These are phyloP conservation scores for Hyaloscypha hepaticicola DNA, from an alignment of 495 filamentous ascomycete species.

Conservation along the genomic window DNA sequence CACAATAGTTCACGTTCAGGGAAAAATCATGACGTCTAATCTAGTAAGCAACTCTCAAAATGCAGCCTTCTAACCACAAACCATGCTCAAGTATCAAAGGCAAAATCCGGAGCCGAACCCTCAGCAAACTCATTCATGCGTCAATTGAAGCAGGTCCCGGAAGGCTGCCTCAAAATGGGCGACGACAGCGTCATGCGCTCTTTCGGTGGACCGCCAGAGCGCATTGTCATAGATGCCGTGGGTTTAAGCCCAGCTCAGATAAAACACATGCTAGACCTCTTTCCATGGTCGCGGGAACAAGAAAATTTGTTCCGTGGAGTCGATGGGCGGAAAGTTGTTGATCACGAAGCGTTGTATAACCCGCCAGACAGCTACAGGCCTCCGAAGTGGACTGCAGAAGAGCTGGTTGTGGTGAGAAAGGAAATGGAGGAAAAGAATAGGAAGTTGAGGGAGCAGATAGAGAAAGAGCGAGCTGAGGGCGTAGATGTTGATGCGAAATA, in stretches of 20 bases:
- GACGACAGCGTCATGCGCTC: constrained; percentile 22
- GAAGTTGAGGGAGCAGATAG: neutral
- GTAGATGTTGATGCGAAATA: constrained; percentile 5
- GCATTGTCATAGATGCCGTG: constrained; percentile 24
- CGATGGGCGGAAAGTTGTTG: constrained; percentile 7
- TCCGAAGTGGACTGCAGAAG: neutral
- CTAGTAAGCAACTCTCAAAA: too few relatives aligned
- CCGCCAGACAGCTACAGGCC: neutral
- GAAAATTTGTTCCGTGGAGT: neutral
- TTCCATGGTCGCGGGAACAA: neutral
- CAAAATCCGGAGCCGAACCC: too few relatives aligned
- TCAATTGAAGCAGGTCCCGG: neutral
- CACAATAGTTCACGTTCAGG: too few relatives aligned
- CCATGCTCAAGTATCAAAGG: too few relatives aligned
- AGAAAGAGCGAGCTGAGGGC: neutral
- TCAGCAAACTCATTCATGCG: too few relatives aligned
- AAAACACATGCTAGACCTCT: constrained; percentile 9
- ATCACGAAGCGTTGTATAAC: neutral
- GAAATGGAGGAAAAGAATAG: neutral
- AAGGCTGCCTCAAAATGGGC: constrained; percentile 3
- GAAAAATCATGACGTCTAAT: too few relatives aligned
- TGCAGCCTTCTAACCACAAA: too few relatives aligned
- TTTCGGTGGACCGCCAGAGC: constrained; percentile 16
- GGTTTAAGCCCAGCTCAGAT: constrained; percentile 23
- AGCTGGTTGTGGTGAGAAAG: neutral